These are phyloP conservation scores for Amylocystis lapponica DNA, from an alignment of 768 basidiomycete genomes.

Conservation along the genomic window DNA sequence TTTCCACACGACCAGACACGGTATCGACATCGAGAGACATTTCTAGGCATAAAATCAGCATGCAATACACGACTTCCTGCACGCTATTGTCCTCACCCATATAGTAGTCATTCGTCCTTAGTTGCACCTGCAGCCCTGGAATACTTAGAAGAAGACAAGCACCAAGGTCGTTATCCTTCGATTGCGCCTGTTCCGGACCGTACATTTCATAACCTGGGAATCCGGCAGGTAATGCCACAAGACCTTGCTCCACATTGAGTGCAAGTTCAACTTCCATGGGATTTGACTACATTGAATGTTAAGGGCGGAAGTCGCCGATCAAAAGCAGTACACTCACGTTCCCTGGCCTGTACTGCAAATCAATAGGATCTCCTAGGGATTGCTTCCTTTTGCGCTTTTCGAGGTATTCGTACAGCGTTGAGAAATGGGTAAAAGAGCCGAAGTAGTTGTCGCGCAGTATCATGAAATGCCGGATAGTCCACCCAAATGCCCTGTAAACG, in stretches of 20 bases:
- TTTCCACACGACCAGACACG: constrained; percentile 45
- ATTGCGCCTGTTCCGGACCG: constrained; percentile 16
- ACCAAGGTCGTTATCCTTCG: constrained; percentile 38
- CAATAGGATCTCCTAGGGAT: constrained; percentile 76
- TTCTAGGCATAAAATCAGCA: constrained; percentile 37
- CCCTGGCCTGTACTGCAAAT: constrained; percentile 72
- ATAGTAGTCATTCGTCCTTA: constrained; percentile 80
- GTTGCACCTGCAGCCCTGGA: constrained; percentile 67
- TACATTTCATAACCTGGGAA: constrained; percentile 55
- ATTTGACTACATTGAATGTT: constrained; percentile 53
- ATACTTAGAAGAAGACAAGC: constrained; percentile 49
- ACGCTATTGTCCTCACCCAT: constrained; percentile 57
- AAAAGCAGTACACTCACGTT: constrained; percentile 43
- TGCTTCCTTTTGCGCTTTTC: constrained; percentile 53
- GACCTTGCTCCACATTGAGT: constrained; percentile 44
- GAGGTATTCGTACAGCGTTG: constrained; percentile 81
- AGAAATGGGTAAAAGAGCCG: constrained; percentile 90
- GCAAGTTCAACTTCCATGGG: constrained; percentile 70
- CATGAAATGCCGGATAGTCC: constrained; percentile 88
- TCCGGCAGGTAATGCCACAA: constrained; percentile 61
- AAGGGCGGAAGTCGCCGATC: no score
- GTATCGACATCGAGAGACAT: constrained; percentile 71
- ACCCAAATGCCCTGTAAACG: constrained; percentile 71
- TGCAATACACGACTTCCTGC: constrained; percentile 1
- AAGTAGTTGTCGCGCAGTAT: constrained; percentile 90